Evolutionary conservation across 192 early-diverging fungal species (phyloP).

Genomic region (Rhizophlyctis rosea): DNA sequence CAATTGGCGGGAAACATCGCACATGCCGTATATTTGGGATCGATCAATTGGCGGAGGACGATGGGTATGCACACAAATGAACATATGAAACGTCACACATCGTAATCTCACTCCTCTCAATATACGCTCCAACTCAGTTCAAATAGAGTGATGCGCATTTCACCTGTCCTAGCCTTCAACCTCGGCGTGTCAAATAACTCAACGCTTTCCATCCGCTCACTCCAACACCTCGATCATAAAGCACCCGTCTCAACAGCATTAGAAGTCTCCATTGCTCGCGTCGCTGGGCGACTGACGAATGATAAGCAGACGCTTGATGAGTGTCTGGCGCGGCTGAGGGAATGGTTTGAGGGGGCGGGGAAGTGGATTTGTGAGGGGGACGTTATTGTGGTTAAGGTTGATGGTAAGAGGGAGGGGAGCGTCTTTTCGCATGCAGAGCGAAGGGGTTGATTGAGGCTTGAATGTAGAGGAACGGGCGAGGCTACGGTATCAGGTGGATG

Average conservation of each 20-base stretch:
- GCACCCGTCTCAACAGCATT: conserved; percentile 39
- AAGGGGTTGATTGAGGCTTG: conserved; percentile 42
- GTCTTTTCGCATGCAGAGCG: conserved; percentile 33
- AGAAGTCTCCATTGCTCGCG: conserved; percentile 60
- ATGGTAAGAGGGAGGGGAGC: conserved; percentile 41
- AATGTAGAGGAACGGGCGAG: conserved; percentile 17
- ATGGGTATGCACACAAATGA: background rate
- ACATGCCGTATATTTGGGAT: conserved; percentile 9
- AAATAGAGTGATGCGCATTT: conserved; percentile 24
- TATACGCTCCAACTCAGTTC: conserved; percentile 3
- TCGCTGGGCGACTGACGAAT: conserved; percentile 59
- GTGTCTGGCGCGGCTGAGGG: conserved; percentile 55
- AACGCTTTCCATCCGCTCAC: conserved; percentile 21
- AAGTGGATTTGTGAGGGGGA: conserved; percentile 69
- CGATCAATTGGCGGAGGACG: background rate
- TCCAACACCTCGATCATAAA: conserved; percentile 1
- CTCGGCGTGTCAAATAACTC: conserved; percentile 37
- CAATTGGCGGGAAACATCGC: background rate
- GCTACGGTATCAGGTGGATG: conserved; percentile 35
- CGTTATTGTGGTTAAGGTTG: conserved; percentile 59
- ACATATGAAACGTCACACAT: background rate
- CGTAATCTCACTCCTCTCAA: conserved; percentile 1
- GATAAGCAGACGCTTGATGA: conserved; percentile 59
- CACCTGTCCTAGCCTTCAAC: conserved; percentile 58
- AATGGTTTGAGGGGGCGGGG: conserved; percentile 61